These are phyloP conservation scores for Pythium aristosporum DNA, from an alignment of 352 stramenopile genomes.

Conservation along the genomic window DNA sequence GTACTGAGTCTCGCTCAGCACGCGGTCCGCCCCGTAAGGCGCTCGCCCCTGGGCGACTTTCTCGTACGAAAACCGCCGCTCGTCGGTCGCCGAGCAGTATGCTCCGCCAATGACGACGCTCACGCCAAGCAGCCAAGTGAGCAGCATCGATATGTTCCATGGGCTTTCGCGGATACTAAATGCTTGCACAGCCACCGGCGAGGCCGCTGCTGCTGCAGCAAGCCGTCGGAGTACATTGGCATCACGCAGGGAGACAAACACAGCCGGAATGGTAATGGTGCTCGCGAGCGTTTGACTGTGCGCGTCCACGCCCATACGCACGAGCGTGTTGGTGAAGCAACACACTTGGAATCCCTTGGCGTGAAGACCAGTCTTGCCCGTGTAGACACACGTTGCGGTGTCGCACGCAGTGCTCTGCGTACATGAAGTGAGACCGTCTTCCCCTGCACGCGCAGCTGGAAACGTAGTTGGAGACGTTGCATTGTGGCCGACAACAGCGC, in stretches of 20 bases:
- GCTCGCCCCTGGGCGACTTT: constrained; percentile 33
- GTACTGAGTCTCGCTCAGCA: constrained; percentile 19
- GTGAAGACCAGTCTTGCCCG: constrained; percentile 25
- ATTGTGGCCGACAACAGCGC: constrained; percentile 36
- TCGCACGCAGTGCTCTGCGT: constrained; percentile 28
- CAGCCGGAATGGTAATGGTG: constrained; percentile 32
- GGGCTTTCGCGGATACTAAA: constrained; percentile 47
- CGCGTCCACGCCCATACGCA: constrained; percentile 36
- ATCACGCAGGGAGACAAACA: constrained; percentile 45
- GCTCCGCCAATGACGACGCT: constrained; percentile 41
- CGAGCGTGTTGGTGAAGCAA: constrained; percentile 46
- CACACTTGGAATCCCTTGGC: constrained; percentile 39
- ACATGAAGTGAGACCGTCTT: constrained; percentile 19
- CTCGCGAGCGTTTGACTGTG: constrained; percentile 8
- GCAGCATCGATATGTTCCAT: constrained; percentile 67
- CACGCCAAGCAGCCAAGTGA: constrained; percentile 63
- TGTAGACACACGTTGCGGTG: constrained; percentile 41
- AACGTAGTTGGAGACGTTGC: constrained; percentile 28
- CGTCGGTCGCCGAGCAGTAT: constrained; percentile 50
- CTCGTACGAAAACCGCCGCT: constrained; percentile 52
- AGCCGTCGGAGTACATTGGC: constrained; percentile 33
- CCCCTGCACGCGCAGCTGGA: constrained; percentile 16
- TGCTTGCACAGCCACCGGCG: constrained; percentile 22
- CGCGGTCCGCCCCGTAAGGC: background rate
- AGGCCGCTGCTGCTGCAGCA: constrained; percentile 9